These are phyloP conservation scores for Ascochyta koolunga DNA, from an alignment of 2,329 filamentous ascomycete genomes.

Conservation along the genomic window DNA sequence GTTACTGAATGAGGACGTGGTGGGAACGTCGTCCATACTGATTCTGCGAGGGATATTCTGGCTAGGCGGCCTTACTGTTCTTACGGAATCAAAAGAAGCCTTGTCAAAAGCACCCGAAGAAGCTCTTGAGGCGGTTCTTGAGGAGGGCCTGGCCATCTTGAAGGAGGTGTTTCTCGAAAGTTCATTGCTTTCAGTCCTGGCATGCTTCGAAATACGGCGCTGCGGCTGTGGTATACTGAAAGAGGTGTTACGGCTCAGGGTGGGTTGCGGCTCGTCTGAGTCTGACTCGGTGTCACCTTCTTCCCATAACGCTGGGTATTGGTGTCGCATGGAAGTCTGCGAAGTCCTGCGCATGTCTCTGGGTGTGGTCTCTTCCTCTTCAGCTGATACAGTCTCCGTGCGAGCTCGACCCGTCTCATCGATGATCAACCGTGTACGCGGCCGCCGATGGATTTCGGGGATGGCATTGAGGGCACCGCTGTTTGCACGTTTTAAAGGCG, in stretches of 20 bases:
- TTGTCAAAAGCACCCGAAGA: constrained; percentile 40
- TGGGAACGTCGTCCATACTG: constrained; percentile 44
- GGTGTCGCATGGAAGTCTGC: constrained; percentile 37
- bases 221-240: constrained; percentile 42
- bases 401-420: constrained; percentile 56
- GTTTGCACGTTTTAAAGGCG: constrained; percentile 54
- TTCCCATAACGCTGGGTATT: constrained; percentile 54
- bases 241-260: constrained; percentile 45
- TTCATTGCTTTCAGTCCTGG: constrained; percentile 39
- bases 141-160: constrained; percentile 43
- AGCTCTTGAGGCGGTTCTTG: constrained; percentile 25
- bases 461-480: constrained; percentile 53
- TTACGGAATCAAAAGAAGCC: constrained; percentile 38
- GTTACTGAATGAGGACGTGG: constrained; percentile 25
- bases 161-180: constrained; percentile 38
- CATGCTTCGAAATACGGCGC: constrained; percentile 45
- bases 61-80: constrained; percentile 28
- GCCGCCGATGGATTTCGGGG: constrained; percentile 51
- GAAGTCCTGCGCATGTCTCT: constrained; percentile 29
- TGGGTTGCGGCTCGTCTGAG: constrained; percentile 39
- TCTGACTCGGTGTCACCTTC: constrained; percentile 50
- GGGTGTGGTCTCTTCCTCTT: constrained; percentile 44
- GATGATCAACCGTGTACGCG: constrained; percentile 53
- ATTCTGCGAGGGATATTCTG: constrained; percentile 37
- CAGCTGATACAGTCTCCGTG: constrained; percentile 51